Conservation (phyloP, 2,329 filamentous ascomycete species). For the Fusarium robinianum region DNA sequence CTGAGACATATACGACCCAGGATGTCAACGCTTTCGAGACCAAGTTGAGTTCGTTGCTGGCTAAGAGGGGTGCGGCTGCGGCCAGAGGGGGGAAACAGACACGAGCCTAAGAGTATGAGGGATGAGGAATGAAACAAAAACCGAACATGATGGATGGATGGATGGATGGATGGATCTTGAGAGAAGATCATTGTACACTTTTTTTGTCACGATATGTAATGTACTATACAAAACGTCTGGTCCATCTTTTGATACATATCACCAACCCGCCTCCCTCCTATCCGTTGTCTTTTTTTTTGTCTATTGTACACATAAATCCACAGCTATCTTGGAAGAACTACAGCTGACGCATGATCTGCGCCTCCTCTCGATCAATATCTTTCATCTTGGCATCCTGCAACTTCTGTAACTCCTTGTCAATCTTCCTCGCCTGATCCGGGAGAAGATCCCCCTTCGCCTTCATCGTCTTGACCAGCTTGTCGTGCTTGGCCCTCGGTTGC, state of each 20-base stretch:
- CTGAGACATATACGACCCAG: constrained; percentile 43
- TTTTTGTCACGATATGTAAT: constrained; percentile 36
- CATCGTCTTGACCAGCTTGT: constrained; percentile 56
- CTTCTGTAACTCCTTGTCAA: constrained; percentile 54
- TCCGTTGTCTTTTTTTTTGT: too few species aligned
- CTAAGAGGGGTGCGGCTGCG: constrained; percentile 23
- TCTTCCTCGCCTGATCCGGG: constrained; percentile 54
- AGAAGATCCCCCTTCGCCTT: constrained; percentile 49
- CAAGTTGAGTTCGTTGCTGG: constrained; percentile 44
- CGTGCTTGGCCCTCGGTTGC: constrained; percentile 51
- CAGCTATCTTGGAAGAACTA: constrained; percentile 38
- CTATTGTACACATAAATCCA: too few species aligned
- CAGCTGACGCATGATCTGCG: constrained; percentile 51
- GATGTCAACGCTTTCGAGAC: constrained; percentile 46
- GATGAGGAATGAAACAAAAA: constrained; percentile 18
- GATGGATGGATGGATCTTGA: too few species aligned
- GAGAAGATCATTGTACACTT: constrained; percentile 36
- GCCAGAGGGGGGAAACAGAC: constrained; percentile 33
- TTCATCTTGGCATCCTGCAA: constrained; percentile 58
- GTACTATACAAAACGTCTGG: constrained; percentile 9
- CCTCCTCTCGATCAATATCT: constrained; percentile 55
- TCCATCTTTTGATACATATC: too few species aligned
- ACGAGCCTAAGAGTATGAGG: constrained; percentile 25
- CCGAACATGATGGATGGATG: too few species aligned
- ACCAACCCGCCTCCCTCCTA: too few species aligned